phyloP scores from a whole-genome alignment of 257 asterid species.

The Plantago major region DNA sequence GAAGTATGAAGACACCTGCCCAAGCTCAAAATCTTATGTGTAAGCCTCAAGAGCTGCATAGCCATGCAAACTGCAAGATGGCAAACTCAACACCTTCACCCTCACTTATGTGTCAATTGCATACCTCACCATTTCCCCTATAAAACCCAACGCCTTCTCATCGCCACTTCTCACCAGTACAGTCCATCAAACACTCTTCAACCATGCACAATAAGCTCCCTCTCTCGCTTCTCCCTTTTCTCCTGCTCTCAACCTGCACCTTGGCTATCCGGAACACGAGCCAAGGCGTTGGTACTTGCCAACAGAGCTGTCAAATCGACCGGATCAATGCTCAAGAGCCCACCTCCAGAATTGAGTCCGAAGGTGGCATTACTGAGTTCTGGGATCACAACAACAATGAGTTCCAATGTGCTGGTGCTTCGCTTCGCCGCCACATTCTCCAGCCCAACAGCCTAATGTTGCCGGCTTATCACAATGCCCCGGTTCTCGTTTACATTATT shows the following conservation, averaged over 20 bases:
- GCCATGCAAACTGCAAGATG: slow-evolving; percentile 15
- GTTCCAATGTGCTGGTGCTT: slow-evolving; percentile 59
- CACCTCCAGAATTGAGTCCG: slow-evolving; percentile 27
- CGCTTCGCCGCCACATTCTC: slow-evolving; percentile 42
- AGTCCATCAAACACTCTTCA: background rate
- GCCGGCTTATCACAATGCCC: slow-evolving; percentile 52
- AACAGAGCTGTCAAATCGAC: slow-evolving; percentile 41
- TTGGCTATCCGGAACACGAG: background rate
- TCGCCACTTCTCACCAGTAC: slow-evolving; percentile 14
- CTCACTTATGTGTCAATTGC: slow-evolving; percentile 7
- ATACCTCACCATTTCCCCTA: background rate
- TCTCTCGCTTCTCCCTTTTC: slow-evolving; percentile 21
- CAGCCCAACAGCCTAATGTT: slow-evolving; percentile 34
- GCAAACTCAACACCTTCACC: background rate
- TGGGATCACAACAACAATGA: slow-evolving; percentile 46
- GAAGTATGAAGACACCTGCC: slow-evolving; percentile 3
- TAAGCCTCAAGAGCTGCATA: background rate
- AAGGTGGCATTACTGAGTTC: slow-evolving; percentile 53
- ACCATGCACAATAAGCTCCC: slow-evolving; percentile 7
- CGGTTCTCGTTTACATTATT: slow-evolving; percentile 36
- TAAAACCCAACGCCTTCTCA: background rate
- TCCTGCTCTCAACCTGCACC: slow-evolving; percentile 28
- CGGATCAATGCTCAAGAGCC: slow-evolving; percentile 46
- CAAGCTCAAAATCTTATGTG: slow-evolving; percentile 5
- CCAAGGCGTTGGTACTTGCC: slow-evolving; percentile 19